Evolutionary conservation across 2,329 filamentous ascomycete species (phyloP).

Genomic region (Beauveria australis): DNA sequence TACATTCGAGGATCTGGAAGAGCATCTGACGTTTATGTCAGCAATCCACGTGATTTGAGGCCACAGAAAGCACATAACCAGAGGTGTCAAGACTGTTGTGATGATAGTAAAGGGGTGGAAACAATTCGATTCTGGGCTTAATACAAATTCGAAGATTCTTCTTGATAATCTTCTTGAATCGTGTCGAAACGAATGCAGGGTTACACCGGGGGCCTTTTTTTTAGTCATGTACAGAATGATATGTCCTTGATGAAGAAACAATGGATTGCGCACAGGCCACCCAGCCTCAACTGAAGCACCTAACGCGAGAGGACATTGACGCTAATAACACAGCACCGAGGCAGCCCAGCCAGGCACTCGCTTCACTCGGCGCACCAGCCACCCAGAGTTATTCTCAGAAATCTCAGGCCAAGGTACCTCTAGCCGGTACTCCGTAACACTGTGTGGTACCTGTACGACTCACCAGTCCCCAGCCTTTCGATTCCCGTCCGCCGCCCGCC

Average conservation of each 20-base stretch:
- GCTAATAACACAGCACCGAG: constrained; percentile 1
- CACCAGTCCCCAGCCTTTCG: constrained; percentile 1
- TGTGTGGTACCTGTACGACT: no score
- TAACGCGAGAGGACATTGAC: background rate
- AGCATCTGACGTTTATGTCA: background rate
- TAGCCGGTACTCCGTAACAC: no score
- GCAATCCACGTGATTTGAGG: background rate
- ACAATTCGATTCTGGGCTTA: no score
- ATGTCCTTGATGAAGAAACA: background rate
- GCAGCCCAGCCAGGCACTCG: background rate
- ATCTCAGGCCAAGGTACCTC: no score
- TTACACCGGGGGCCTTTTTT: no score
- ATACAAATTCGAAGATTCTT: no score
- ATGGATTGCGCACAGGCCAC: constrained; percentile 3
- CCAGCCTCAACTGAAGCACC: constrained; percentile 5
- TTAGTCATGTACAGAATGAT: background rate
- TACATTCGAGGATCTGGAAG: background rate
- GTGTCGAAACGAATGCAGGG: no score
- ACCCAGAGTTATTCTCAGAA: background rate
- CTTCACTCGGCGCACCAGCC: background rate
- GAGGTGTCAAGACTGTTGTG: no score
- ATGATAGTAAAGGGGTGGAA: no score
- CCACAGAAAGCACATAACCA: background rate
- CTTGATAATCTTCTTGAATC: no score
- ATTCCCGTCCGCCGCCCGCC: background rate